Evolutionary conservation across 371 early-diverging fungal genomes (phyloP), one percentile per base, ranked within the genome.

Genomic region (Lichtheimia hyalospora): DNA sequence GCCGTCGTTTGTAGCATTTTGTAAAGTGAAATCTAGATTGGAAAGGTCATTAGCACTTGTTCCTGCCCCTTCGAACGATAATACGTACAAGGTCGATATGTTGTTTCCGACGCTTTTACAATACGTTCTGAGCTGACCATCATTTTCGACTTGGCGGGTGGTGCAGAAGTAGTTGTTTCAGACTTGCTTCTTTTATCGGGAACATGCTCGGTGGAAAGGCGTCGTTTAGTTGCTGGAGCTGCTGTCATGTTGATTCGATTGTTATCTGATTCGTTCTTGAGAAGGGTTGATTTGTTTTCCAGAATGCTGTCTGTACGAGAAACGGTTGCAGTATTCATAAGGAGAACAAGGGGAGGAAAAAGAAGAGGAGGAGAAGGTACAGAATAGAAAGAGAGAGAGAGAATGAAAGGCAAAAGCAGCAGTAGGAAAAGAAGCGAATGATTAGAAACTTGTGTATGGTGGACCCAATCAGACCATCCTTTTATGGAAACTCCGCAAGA

Each of bases 81-180:
- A 44, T 34, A 57, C 76, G 63, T 74, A 82, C 83, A 78, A 41
- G 78, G 75, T 57, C 74, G 74, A 60, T 82, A 82, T 18, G 73
- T 71, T 43, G 58, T 56, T 41, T 69, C 69, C 21, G 70, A 66
- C n/a, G 73, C 67, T n/a, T 66, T 67, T 3, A 82, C 77, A 58
- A 82, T 70, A 62, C 70, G 67, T 24, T 79, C 83, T 41, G 83
- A 77, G 49, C 75, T 75, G n/a, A 74, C 61, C 54, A 82, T 71
- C 27, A n/a, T 58, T 58, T 27, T 21, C 5, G 49, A 20, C 16
- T 7, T 39, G n/a, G 10, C 39, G 12, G 53, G 16, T 7, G 20
- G 10, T 15, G 53, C n/a, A 20, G 66, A 44, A 28, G 46, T 14
- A 2, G 43, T 56, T 1, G 46, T 25, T 18, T 46, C 52, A 40